phyloP scores from a whole-genome alignment of 1,139 yeast species.

The Suhomyces terraborum region DNA sequence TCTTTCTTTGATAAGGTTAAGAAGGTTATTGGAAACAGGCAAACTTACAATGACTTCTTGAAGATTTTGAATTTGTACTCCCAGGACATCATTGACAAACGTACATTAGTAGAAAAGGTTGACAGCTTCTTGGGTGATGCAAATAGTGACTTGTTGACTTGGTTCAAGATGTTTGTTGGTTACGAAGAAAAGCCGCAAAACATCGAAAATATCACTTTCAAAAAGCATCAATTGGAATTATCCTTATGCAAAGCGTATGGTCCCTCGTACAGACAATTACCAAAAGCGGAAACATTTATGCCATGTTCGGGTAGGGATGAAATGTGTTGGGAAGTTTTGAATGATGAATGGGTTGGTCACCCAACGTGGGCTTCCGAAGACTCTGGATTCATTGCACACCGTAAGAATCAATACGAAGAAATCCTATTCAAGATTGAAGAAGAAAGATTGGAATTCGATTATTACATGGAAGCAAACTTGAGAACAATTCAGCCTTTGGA shows the following conservation, averaged over 20 bases:
- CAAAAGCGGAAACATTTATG: conserved; percentile 93
- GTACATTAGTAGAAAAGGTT: conserved; percentile 78
- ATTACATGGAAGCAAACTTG: conserved; percentile 89
- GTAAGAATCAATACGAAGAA: conserved; percentile 97
- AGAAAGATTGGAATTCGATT: conserved; percentile 96
- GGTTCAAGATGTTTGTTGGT: conserved; percentile 93
- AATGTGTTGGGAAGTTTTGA: conserved; percentile 98
- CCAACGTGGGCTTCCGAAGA: conserved; percentile 99
- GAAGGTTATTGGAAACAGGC: conserved; percentile 86
- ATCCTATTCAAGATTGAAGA: conserved; percentile 93
- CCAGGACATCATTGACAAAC: conserved; percentile 85
- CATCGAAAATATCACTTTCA: conserved; percentile 85
- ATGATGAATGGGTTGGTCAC: conserved; percentile 99
- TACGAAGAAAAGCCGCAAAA: conserved; percentile 74
- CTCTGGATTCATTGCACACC: conserved; percentile 95
- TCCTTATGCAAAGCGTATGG: conserved; percentile 88
- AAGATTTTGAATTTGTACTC: conserved; percentile 84
- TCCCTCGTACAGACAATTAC: conserved; percentile 89
- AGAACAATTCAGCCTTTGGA: conserved; percentile 95
- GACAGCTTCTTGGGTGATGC: conserved; percentile 80
- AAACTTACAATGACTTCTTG: conserved; percentile 85
- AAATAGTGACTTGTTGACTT: conserved; percentile 74
- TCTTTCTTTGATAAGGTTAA: conserved; percentile 90
- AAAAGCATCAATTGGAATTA: conserved; percentile 86
- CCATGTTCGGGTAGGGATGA: conserved; percentile 98